Evolutionary conservation across 2,329 filamentous ascomycete genomes (phyloP).

Genomic region (Alternaria ethzedia): DNA sequence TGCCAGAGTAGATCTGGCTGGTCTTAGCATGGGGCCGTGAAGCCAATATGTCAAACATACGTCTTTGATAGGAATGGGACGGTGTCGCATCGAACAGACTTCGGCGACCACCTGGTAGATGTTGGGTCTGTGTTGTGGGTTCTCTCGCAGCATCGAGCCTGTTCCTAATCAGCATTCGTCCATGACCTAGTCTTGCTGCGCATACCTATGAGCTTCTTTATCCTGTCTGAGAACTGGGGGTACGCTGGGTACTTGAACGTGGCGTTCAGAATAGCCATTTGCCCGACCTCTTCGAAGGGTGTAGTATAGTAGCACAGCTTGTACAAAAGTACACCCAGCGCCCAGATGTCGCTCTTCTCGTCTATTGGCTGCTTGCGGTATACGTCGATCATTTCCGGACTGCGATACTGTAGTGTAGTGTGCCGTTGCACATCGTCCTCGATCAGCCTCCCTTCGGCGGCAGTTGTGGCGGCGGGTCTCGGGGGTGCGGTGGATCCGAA

Average conservation of each 20-base stretch:
- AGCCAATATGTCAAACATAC: slow-evolving; percentile 55
- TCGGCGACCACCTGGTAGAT: slow-evolving; percentile 93
- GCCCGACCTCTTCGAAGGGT: slow-evolving; percentile 95
- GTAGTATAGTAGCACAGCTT: slow-evolving; percentile 99
- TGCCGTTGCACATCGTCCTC: slow-evolving; percentile 98
- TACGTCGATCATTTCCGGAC: slow-evolving; percentile 98
- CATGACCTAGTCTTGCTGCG: slow-evolving; percentile 32
- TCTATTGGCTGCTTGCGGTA: slow-evolving; percentile 96
- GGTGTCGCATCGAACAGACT: slow-evolving; percentile 86
- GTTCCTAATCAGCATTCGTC: slow-evolving; percentile 22
- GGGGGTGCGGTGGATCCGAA: slow-evolving; percentile 92
- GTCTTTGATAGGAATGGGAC: slow-evolving; percentile 85
- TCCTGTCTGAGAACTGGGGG: slow-evolving; percentile 84
- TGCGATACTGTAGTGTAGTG: slow-evolving; percentile 95
- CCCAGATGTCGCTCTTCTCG: slow-evolving; percentile 99
- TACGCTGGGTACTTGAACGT: slow-evolving; percentile 91
- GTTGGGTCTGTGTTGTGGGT: slow-evolving; percentile 79
- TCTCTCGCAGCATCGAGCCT: slow-evolving; percentile 91
- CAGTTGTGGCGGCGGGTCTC: slow-evolving; percentile 81
- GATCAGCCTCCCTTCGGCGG: slow-evolving; percentile 86
- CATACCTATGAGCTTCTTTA: slow-evolving; percentile 88
- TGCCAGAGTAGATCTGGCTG: slow-evolving; percentile 56
- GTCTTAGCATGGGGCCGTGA: slow-evolving; percentile 25
- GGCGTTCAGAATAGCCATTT: slow-evolving; percentile 95
- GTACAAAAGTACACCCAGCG: slow-evolving; percentile 90